Evolutionary conservation across 495 filamentous ascomycete species (phyloP), one percentile per base, ranked within the genome.

Genomic region (Aspergillus haitiensis): DNA sequence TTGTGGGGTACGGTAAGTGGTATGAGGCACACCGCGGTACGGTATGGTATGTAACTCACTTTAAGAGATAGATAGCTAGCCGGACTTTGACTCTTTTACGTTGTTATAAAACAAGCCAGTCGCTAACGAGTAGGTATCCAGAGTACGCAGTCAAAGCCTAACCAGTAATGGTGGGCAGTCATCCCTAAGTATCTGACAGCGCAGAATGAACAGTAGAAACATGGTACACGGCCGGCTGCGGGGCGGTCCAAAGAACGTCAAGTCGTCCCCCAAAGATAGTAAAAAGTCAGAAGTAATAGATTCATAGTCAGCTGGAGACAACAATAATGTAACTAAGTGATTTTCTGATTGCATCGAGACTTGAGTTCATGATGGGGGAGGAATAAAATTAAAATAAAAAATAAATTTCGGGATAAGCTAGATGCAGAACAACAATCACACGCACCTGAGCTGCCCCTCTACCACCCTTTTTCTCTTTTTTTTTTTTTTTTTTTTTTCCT

Each of bases 1-100:
- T 58, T 57, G 62, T 64, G 62, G 62, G 62, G 52, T 56, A 50
- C 52, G 36, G 56, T 33, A 15, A 27, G 31, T 56, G 63, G 63
- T 52, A 65, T 65, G 63, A 59, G 46, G 33, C 42, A n/a, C 58
- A 53, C 50, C 59, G 61, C 51, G n/a, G 45, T 62, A 55, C 40
- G 58, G 58, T 61, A 65, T 65, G 59, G 63, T 62, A 65, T 59
- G 59, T 56, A 65, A 62, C 63, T 62, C 45, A 59, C 45, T 59
- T 58, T 49, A 31, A 58, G 60, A 47, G 46, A 49, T 58, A 39
- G 44, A 13, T 27, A 32, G 11, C 21, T 40, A 21, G 6, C 6
- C 15, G 21, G 6, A 47, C 27, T 47, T 16, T 47, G 15, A 8
- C 49, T 52, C 39, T 39, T 40, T 40, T 54, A 21, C 27, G 6